Conservation (phyloP, 257 asterid genomes). For the Cordia subcordata region DNA sequence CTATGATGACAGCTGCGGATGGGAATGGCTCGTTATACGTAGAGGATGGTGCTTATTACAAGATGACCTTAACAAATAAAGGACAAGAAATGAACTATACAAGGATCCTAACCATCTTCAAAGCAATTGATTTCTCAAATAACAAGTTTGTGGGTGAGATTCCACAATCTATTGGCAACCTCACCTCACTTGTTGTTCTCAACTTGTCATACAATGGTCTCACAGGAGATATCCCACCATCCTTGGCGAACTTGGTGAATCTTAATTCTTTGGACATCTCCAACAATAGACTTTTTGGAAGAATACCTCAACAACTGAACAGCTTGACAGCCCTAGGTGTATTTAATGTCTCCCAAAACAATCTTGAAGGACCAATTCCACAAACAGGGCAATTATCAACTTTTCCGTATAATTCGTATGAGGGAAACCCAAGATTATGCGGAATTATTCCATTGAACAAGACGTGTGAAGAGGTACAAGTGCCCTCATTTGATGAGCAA, state of each 20-base stretch:
- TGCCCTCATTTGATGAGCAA: too few relatives aligned
- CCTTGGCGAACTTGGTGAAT: not conserved
- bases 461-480: not conserved
- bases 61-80: too few relatives aligned
- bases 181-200: not conserved
- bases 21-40: not conserved
- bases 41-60: not conserved
- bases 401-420: conserved; percentile 1
- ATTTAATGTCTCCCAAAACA: conserved; percentile 9
- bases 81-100: too few relatives aligned
- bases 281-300: not conserved
- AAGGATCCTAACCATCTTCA: not conserved
- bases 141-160: conserved; percentile 6
- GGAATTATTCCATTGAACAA: conserved; percentile 2
- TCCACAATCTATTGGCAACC: conserved; percentile 2
- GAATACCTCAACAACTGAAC: conserved; percentile 4
- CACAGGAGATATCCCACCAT: conserved; percentile 2
- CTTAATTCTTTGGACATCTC: conserved; percentile 10
- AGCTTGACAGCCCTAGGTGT: not conserved
- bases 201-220: conserved; percentile 9
- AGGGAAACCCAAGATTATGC: not conserved
- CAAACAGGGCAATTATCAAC: conserved; percentile 9
- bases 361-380: conserved; percentile 9
- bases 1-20: too few relatives aligned
- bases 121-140: not conserved